Evolutionary conservation across 2,329 filamentous ascomycete species (phyloP).

Genomic region (Aspergillus phoenicis): DNA sequence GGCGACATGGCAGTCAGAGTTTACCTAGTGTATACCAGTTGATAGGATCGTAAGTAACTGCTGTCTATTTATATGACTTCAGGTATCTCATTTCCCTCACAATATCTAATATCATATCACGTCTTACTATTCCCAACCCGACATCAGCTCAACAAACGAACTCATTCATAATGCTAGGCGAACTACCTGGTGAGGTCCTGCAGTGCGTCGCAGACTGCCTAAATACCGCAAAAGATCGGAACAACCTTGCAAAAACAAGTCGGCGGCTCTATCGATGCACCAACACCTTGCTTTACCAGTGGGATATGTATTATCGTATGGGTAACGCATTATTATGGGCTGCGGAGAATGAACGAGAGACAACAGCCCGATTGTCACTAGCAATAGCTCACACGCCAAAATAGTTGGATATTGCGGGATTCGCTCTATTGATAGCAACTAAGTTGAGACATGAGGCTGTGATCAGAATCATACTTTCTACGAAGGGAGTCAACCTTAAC

Average conservation of each 20-base stretch:
- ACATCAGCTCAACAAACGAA: neutral
- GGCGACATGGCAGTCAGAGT: no score
- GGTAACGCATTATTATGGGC: slow-evolving; percentile 25
- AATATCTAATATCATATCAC: no score
- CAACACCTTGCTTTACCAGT: slow-evolving; percentile 22
- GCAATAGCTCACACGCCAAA: neutral
- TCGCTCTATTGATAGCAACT: neutral
- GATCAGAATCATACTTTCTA: neutral
- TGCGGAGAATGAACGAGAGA: slow-evolving; percentile 13
- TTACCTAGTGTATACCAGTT: no score
- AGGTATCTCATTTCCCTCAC: no score
- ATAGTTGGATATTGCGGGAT: no score
- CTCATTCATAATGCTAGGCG: neutral
- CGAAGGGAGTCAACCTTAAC: neutral
- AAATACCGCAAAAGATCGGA: slow-evolving; percentile 11
- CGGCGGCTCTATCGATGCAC: slow-evolving; percentile 18
- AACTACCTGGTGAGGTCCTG: neutral
- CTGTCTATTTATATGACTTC: no score
- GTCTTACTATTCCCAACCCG: no score
- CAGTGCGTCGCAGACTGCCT: neutral
- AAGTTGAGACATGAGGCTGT: neutral
- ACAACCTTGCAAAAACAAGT: slow-evolving; percentile 20
- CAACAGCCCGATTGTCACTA: slow-evolving; percentile 18
- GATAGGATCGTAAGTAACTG: no score
- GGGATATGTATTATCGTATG: slow-evolving; percentile 12